These are phyloP conservation scores for Calonectria hongkongensis DNA, from an alignment of 2,329 filamentous ascomycete genomes.

Conservation along the genomic window DNA sequence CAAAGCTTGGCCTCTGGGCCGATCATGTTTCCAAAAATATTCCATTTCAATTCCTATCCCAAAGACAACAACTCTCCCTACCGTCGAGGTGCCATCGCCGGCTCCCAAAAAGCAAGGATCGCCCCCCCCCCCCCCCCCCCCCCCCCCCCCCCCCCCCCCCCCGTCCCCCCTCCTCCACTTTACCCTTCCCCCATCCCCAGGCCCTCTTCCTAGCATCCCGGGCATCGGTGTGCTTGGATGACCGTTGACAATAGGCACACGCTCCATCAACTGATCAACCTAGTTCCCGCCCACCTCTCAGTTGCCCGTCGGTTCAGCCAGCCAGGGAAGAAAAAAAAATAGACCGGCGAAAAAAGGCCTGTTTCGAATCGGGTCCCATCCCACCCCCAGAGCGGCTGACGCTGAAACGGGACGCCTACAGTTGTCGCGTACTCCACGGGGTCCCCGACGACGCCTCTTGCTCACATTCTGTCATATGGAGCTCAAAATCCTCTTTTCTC, in stretches of 20 bases:
- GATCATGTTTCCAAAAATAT: constrained; percentile 40
- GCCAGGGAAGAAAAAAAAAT: not conserved
- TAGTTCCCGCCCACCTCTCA: not conserved
- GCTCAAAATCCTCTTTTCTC: constrained; percentile 20
- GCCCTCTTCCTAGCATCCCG: constrained; percentile 4
- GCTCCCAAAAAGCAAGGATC: constrained; percentile 23
- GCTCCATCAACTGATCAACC: constrained; percentile 8
- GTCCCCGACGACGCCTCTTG: constrained; percentile 30
- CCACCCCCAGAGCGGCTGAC: constrained; percentile 34
- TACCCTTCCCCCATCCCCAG: constrained; percentile 11
- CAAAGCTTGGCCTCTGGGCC: constrained; percentile 15
- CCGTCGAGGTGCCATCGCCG: constrained; percentile 33
- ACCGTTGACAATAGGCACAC: constrained; percentile 26
- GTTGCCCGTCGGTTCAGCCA: not conserved
- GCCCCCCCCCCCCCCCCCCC: constrained; percentile 2
- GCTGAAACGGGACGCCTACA: constrained; percentile 34
- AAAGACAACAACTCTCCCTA: constrained; percentile 22
- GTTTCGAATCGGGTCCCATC: constrained; percentile 27
- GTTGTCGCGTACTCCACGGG: constrained; percentile 27
- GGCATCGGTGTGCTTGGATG: constrained; percentile 17
- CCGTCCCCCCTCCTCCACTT: constrained; percentile 18
- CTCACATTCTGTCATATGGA: constrained; percentile 20
- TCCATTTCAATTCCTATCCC: not conserved
- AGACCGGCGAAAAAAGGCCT: constrained; percentile 25
- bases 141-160: not conserved